phyloP scores from a whole-genome alignment of 192 early-diverging fungal genomes.

The Backusella liffmaniae region DNA sequence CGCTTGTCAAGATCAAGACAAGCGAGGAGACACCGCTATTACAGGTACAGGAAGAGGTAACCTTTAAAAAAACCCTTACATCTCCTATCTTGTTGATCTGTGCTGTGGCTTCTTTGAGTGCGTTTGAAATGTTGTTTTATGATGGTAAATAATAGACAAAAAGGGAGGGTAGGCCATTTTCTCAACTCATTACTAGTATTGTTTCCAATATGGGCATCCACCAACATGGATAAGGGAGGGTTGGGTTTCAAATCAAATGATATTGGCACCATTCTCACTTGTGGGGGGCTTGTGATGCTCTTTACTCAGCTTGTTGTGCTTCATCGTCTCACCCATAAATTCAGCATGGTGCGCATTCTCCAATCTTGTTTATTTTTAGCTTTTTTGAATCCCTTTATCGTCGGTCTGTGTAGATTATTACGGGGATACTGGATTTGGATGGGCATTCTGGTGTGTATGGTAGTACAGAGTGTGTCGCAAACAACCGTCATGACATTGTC shows the following conservation, averaged over 20 bases:
- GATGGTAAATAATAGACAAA: slow-evolving; percentile 21
- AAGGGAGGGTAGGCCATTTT: not conserved
- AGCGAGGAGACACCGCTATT: not conserved
- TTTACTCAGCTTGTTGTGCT: slow-evolving; percentile 50
- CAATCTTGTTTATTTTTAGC: slow-evolving; percentile 26
- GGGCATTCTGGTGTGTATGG: slow-evolving; percentile 13
- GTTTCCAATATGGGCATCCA: slow-evolving; percentile 28
- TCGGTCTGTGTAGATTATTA: slow-evolving; percentile 12
- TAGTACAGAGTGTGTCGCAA: slow-evolving; percentile 19
- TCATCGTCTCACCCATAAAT: slow-evolving; percentile 40
- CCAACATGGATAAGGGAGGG: slow-evolving; percentile 39
- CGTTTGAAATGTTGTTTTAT: slow-evolving; percentile 26
- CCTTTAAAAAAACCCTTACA: slow-evolving; percentile 19
- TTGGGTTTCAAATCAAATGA: slow-evolving; percentile 47
- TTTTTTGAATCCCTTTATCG: slow-evolving; percentile 11
- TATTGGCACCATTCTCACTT: slow-evolving; percentile 50
- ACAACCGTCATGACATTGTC: slow-evolving; percentile 39
- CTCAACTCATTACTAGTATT: slow-evolving; percentile 10
- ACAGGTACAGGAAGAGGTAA: not conserved
- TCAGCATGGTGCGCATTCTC: slow-evolving; percentile 46
- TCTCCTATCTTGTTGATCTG: slow-evolving; percentile 16
- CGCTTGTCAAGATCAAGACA: slow-evolving; percentile 14
- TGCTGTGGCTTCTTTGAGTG: slow-evolving; percentile 1
- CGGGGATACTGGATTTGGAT: slow-evolving; percentile 28
- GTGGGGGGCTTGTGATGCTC: slow-evolving; percentile 40